These are phyloP conservation scores for Wallacemonas sp. DNA, from an alignment of 208 protist species.

Conservation along the genomic window DNA sequence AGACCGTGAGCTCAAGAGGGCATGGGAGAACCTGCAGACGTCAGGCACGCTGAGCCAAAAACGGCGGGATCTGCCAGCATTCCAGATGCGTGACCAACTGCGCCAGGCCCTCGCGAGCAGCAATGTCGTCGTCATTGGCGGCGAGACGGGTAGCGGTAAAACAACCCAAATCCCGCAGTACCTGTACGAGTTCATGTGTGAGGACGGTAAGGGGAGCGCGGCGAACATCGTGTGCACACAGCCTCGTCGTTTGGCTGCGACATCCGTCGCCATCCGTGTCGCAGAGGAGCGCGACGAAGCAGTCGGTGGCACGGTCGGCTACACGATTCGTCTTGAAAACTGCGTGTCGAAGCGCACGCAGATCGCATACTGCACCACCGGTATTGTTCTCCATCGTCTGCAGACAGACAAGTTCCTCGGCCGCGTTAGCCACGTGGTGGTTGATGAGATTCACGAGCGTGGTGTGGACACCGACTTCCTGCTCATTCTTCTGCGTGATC, in stretches of 20 bases:
- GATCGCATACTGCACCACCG: conserved; percentile 93
- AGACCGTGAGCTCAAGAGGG: conserved; percentile 36
- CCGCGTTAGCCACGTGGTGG: conserved; percentile 90
- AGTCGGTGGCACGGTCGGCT: conserved; percentile 91
- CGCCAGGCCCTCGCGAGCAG: conserved; percentile 56
- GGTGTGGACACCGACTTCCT: conserved; percentile 97
- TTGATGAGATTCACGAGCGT: conserved; percentile 97
- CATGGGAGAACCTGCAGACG: conserved; percentile 62
- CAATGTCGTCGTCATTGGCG: conserved; percentile 94
- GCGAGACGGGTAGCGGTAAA: conserved; percentile 98
- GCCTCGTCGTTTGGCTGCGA: conserved; percentile 92
- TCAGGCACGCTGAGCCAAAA: conserved; percentile 47
- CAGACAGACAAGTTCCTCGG: conserved; percentile 88
- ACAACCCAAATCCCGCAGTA: conserved; percentile 98
- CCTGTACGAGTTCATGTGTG: conserved; percentile 93
- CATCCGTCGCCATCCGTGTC: conserved; percentile 92
- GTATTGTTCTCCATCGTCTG: conserved; percentile 91
- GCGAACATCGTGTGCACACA: conserved; percentile 95
- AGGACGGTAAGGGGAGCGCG: conserved; percentile 75
- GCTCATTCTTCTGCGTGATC: conserved; percentile 90
- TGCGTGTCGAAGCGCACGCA: conserved; percentile 82
- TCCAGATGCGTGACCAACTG: conserved; percentile 66
- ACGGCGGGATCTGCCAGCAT: conserved; percentile 69
- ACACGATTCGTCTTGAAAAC: conserved; percentile 93
- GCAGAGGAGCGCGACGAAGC: conserved; percentile 91